Evolutionary conservation across 1,284 basidiomycete genomes (phyloP), one percentile per base, ranked within the genome.

Genomic region (Cystobasidiaceae sp.): DNA sequence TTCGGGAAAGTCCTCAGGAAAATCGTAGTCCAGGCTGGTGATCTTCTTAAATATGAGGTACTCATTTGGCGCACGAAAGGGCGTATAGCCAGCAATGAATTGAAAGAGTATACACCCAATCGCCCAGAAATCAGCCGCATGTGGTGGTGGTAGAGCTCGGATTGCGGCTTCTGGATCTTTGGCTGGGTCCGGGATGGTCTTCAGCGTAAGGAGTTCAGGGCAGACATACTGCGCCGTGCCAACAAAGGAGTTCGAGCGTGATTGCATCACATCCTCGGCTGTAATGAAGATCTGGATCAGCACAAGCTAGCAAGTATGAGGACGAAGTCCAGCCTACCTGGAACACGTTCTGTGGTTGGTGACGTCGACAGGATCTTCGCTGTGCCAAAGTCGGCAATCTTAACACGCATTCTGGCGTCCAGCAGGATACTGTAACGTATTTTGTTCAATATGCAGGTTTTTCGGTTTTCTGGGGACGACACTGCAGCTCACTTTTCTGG

Each of bases 311-410:
- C 11, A n/a, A 2, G 27, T 21, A 25, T 15, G 11, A 21, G 8
- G 13, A 15, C 3, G n/a, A 33, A 15, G 4, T 19, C 7, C 15
- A 15, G 23, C 48, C 21, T 19, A 62, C 60, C 54, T 25, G 54
- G 7, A 15, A 34, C 1, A 23, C 27, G 21, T 32, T 64, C 61
- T 19, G 50, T 49, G 23, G 49, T 17, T 7, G 37, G 37, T 6
- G 52, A 32, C 11, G 37, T 56, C 34, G 41, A 60, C 30, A 73
- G 61, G 17, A 94, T 82, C 79, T 94, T 94, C 33, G 91, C 93
- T 19, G 92, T 96, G 9, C 96, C 96, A 78, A 98, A 98, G 78
- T 99, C 96, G 27, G 93, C 91, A 21, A 99, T 85, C 78, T 94
- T 97, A 76, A 97, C 85, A 55, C 91, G 85, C 79, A 86, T 89